Evolutionary conservation across 352 stramenopile species (phyloP).

Genomic region (Pythium utonaiense): DNA sequence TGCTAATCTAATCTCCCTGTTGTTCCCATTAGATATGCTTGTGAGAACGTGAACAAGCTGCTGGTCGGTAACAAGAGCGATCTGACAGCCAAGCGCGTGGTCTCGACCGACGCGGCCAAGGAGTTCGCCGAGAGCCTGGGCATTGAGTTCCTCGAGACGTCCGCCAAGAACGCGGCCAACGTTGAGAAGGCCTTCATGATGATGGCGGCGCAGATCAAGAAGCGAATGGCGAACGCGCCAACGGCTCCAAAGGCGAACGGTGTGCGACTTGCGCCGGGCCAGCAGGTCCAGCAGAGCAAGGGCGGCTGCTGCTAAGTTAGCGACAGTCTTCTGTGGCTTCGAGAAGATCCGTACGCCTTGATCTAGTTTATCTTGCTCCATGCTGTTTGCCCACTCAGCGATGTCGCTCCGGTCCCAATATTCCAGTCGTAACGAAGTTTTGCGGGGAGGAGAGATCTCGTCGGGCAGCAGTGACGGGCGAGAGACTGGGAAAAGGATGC

Average conservation of each 20-base stretch:
- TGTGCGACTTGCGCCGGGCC: constrained; percentile 57
- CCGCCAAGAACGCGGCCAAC: constrained; percentile 87
- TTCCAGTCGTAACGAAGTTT: neutral
- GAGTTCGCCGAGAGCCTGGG: constrained; percentile 85
- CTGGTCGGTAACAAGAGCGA: constrained; percentile 99
- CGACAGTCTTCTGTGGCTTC: constrained; percentile 10
- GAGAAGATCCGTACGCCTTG: constrained; percentile 8
- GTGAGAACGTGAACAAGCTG: constrained; percentile 96
- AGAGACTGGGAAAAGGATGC: neutral
- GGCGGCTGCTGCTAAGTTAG: constrained; percentile 81
- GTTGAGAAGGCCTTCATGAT: constrained; percentile 92
- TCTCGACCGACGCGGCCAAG: constrained; percentile 92
- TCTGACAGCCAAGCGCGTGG: constrained; percentile 91
- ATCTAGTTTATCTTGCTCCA: neutral
- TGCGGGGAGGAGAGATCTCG: neutral
- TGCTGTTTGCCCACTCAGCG: neutral
- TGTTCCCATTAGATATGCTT: constrained; percentile 90
- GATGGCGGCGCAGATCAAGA: constrained; percentile 92
- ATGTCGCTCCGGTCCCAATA: neutral
- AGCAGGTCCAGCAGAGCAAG: constrained; percentile 62
- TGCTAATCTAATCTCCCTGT: neutral
- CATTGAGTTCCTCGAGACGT: constrained; percentile 89
- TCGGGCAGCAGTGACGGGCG: neutral
- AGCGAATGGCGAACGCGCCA: constrained; percentile 85
- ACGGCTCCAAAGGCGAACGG: constrained; percentile 58